Evolutionary conservation across 352 stramenopile species (phyloP), one percentile per base, ranked within the genome.

Genomic region (Phytopythium aichiense): DNA sequence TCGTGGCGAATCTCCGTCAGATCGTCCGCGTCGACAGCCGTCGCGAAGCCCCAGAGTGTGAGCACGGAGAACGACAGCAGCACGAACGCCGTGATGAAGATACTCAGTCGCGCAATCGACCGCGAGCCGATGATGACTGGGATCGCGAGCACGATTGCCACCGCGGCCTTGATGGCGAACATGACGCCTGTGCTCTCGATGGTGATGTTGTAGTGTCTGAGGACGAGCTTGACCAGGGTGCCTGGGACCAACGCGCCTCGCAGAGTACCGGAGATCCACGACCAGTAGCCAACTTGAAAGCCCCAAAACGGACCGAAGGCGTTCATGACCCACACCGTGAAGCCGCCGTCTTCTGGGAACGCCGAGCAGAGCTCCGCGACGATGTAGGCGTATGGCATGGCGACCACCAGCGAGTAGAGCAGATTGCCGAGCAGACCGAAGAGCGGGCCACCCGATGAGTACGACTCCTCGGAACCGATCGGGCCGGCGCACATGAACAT

Each of bases 331-430:
- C 93, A 98, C 9, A 91, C 84, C 0, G 95, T 91, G 56, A 89
- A 96, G 42, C 77, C 90, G 16, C 72, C 75, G 35, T 84, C 72
- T 48, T 98, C 91, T 1, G 89, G 91, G 66, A 97, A 97, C 2
- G 91, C 76, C 0, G 85, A 87, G 11, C 87, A 92, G 16, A 98
- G 73, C 72, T 98, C 91, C 15, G 92, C 89, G 7, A 95, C 97
- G 28, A 98, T 90, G 48, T 95, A 77, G 6, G 88, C 88, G 67
- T 97, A 94, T 11, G 91, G 91, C 22, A 97, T 60, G 2, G 74
- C 85, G 77, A 93, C 97, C 11, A 98, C 55, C 2, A 98, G 69
- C 2, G 90, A 86, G 49, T 97, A 83, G 12, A 98, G n/a, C 9
- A 91, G 13, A 58, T 96, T 88, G 8, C 86, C 86, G 0, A 96